Base-by-base conservation (phyloP, 768 basidiomycete genomes). In the Pleurotus eryngii region DNA sequence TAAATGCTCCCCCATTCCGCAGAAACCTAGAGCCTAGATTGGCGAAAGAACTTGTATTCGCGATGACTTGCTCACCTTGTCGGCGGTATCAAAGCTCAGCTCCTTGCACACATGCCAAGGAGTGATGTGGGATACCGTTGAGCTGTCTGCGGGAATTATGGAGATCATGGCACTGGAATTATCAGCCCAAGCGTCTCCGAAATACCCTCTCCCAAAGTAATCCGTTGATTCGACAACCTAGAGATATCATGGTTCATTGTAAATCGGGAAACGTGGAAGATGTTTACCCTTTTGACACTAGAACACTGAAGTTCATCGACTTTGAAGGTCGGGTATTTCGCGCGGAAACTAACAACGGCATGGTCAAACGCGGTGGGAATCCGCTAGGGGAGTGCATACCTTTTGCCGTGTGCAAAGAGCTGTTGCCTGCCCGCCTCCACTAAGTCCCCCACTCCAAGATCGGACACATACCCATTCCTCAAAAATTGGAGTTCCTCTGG, bases 121-220 rank as follows among this genome's bases (percentile, higher is more conserved):
- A 27, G 68, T 76, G 59, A 78, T 73, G 72, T 72, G 75, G 38
- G 73, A 72, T 20, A 70, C 64, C 14, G 73, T 72, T 55, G 63
- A 62, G 40, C 59, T 59, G 55, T 75, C 64, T 57, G 76, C 74
- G 4, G 60, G 46, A 46, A 75, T 66, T n/a, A 18, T 8, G n/a
- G 55, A 56, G 37, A 56, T 18, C 27, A 56, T 17, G 18, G 67
- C 66, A 2, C 62, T 57, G 53, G 76, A 69, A 17, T 60, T 57
- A 12, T 68, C 12, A 20, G 59, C 35, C 70, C 67, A 72, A 24
- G 57, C 26, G 11, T 67, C 66, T 11, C 75, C 77, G 57, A 73
- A 73, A 63, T 74, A 72, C 0, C 75, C 74, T 26, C 67, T 57
- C 37, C 67, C 68, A 60, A 78, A 78, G 65, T 74, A 78, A 56